A percentile compares a stretch with the other conserved stretches of the same genome.
These are phyloP conservation scores for Phytophthora nicotianae DNA, from an alignment of 352 stramenopile species.

Conservation along the genomic window DNA sequence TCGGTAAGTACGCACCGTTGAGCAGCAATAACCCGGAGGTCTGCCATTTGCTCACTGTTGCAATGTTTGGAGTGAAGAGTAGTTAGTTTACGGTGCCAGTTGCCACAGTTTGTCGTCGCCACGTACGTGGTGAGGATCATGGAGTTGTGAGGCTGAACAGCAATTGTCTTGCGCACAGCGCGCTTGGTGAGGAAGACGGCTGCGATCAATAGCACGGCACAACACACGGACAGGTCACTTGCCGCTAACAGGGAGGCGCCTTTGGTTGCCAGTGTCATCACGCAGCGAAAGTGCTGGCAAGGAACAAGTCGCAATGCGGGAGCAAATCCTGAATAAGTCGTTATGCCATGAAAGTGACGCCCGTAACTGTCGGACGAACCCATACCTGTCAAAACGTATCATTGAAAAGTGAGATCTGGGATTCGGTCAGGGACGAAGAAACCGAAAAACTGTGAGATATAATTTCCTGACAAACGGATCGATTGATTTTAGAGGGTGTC, in stretches of 20 bases:
- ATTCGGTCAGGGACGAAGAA: too few species aligned
- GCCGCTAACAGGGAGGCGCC: conserved; percentile 16
- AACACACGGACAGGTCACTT: conserved; percentile 30
- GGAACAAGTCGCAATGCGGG: neutral
- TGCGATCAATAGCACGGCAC: conserved; percentile 32
- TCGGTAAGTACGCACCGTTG: conserved; percentile 24
- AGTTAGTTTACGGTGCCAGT: conserved; percentile 10
- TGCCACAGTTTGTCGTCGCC: conserved; percentile 6
- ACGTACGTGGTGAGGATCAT: conserved; percentile 38
- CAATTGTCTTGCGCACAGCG: conserved; percentile 11
- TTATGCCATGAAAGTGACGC: conserved; percentile 18
- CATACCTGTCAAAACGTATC: conserved; percentile 6
- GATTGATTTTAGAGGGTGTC: neutral
- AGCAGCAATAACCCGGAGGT: conserved; percentile 19
- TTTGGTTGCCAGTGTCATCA: conserved; percentile 10
- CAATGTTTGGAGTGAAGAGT: conserved; percentile 10
- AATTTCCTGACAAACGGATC: neutral
- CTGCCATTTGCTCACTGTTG: conserved; percentile 35
- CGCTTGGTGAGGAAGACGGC: conserved; percentile 24
- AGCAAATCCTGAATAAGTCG: conserved; percentile 23
- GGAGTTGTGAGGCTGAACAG: neutral
- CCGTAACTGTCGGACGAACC: neutral
- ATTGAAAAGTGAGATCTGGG: neutral
- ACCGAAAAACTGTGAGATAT: neutral
- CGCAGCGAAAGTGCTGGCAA: neutral